phyloP scores from a whole-genome alignment of 768 basidiomycete species.

The Tricholoma matsutake region DNA sequence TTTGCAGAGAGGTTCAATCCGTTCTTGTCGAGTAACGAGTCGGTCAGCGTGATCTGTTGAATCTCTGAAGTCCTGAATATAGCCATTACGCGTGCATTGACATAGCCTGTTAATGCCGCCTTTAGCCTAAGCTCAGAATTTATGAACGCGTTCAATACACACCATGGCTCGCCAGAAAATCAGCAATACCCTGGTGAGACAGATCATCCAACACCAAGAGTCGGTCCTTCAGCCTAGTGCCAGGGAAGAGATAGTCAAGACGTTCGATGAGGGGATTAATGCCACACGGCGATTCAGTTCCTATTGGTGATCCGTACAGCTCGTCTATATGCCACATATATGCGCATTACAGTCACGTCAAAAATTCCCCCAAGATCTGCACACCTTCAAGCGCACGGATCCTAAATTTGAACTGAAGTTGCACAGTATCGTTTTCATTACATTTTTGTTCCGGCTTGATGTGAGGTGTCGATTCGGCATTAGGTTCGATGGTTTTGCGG shows the following conservation, averaged over 20 bases:
- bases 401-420: conserved; percentile 12
- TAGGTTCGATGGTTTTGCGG: background rate
- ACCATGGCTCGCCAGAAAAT: conserved; percentile 38
- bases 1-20: conserved; percentile 47
- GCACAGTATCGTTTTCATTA: background rate
- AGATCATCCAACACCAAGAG: conserved; percentile 27
- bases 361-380: background rate
- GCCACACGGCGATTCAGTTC: conserved; percentile 38
- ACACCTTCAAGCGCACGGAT: conserved; percentile 33
- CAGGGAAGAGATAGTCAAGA: conserved; percentile 44
- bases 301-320: conserved; percentile 39
- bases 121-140: background rate
- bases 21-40: conserved; percentile 44
- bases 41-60: conserved; percentile 39
- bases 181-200: conserved; percentile 42
- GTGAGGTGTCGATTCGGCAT: background rate
- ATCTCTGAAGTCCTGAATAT: conserved; percentile 47
- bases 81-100: conserved; percentile 43
- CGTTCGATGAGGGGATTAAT: conserved; percentile 33
- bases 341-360: background rate
- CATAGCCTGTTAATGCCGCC: conserved; percentile 34
- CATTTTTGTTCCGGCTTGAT: background rate
- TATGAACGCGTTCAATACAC: conserved; percentile 1
- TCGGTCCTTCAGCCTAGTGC: conserved; percentile 44
- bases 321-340: conserved; percentile 32